phyloP scores from a whole-genome alignment of 2,329 filamentous ascomycete species.

The Trichoderma oligosporum region DNA sequence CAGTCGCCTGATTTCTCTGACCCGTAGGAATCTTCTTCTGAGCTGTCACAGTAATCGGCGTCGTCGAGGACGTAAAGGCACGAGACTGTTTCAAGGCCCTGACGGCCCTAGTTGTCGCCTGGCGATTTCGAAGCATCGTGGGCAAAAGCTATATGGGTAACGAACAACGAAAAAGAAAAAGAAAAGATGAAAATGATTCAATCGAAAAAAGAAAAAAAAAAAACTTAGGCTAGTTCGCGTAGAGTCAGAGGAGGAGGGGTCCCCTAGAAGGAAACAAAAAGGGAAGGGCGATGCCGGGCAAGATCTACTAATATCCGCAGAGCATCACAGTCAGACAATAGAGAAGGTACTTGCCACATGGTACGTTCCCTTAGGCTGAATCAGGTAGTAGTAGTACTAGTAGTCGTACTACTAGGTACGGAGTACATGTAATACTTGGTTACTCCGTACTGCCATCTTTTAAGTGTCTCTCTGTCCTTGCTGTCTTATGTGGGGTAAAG shows the following conservation, averaged over 20 bases:
- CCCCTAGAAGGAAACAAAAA: neutral
- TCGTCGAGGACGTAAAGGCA: slow-evolving; percentile 40
- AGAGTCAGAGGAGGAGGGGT: neutral
- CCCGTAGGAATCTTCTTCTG: slow-evolving; percentile 40
- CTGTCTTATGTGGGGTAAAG: slow-evolving; percentile 3
- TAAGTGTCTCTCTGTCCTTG: no score
- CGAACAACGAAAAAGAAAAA: neutral
- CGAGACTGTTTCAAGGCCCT: slow-evolving; percentile 42
- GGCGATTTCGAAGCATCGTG: slow-evolving; percentile 49
- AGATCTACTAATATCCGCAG: slow-evolving; percentile 5
- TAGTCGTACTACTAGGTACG: neutral
- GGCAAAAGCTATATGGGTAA: slow-evolving; percentile 14
- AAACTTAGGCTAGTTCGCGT: neutral
- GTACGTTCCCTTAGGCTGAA: no score
- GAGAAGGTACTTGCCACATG: neutral
- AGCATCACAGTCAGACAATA: neutral
- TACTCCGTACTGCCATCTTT: neutral
- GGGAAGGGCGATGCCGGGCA: slow-evolving; percentile 7
- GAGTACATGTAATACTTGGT: neutral
- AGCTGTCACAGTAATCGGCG: slow-evolving; percentile 34
- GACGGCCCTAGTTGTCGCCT: slow-evolving; percentile 44
- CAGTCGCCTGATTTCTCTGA: slow-evolving; percentile 48
- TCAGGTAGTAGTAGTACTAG: no score
- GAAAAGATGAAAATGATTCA: neutral
- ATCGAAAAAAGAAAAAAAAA: slow-evolving; percentile 7